Evolutionary conservation across 2,329 filamentous ascomycete species (phyloP), one percentile per base, ranked within the genome.

Genomic region (Cladosporium sp.): DNA sequence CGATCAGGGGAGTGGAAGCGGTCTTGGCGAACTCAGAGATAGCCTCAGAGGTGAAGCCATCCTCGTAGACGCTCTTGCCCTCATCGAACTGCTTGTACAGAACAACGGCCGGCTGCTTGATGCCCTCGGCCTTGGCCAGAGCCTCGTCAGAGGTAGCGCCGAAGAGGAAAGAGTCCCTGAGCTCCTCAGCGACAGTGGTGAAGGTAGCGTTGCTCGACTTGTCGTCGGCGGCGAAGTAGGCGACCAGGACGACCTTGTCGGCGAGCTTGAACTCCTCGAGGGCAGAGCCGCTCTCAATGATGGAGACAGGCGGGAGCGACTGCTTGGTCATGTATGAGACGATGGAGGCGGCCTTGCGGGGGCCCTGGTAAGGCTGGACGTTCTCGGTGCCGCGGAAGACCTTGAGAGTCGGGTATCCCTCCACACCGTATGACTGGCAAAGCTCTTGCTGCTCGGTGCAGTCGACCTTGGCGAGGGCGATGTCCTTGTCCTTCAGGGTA

Each of bases 11-110:
- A 56, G 87, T 95, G 62, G 91, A 84, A 56, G 90, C 78, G 45
- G 83, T 84, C 80, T 90, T 91, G 71, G 87, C 83, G 75, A 95
- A 98, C 61, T 79, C 79, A 68, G 84, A 81, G 66, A 98, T 89
- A 49, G 83, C 82, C 56, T 91, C 88, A 56, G 80, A 80, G 40
- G 89, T 87, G 66, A 97, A 91, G 72, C 88, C 85, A 62, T 89
- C 86, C 16, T 81, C 77, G 77, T 87, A 95, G 63, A 85, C 77
- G 64, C 84, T 83, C 83, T 95, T 96, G 77, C 91, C 90, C 77
- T 97, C 92, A 68, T 98, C 93, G 67, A 97, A 98, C 56, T 85
- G 80, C 83, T 98, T 97, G 86, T 97, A 97, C 55, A 98, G 83
- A 59, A 96, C 88, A 60, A 98, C 77, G 53, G 87, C 84, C 59